phyloP scores from a whole-genome alignment of 2,329 filamentous ascomycete genomes.

The Ampelomyces quisqualis region DNA sequence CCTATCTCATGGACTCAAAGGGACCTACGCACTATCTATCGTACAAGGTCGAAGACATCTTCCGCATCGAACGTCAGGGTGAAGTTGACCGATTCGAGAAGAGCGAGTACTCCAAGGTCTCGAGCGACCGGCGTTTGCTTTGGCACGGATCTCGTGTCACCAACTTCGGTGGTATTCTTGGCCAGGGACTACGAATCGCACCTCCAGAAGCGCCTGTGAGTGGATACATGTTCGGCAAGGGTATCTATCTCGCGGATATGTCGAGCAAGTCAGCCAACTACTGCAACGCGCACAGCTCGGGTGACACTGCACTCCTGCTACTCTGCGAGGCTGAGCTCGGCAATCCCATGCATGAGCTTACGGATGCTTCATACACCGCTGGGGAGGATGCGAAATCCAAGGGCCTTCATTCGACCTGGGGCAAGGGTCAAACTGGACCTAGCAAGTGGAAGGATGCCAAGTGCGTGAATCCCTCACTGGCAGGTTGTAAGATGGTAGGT shows the following conservation, averaged over 20 bases:
- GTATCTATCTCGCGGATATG: slow-evolving; percentile 85
- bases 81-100: slow-evolving; percentile 69
- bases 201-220: slow-evolving; percentile 77
- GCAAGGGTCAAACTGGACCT: slow-evolving; percentile 66
- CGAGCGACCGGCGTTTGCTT: slow-evolving; percentile 71
- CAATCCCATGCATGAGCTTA: slow-evolving; percentile 68
- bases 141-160: slow-evolving; percentile 86
- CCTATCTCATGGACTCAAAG: slow-evolving; percentile 67
- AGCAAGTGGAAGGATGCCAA: slow-evolving; percentile 73
- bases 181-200: slow-evolving; percentile 85
- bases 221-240: slow-evolving; percentile 89
- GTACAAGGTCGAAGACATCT: slow-evolving; percentile 71
- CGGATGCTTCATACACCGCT: slow-evolving; percentile 60
- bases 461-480: slow-evolving; percentile 63
- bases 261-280: slow-evolving; percentile 77
- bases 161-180: slow-evolving; percentile 85
- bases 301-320: slow-evolving; percentile 70
- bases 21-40: slow-evolving; percentile 65
- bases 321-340: slow-evolving; percentile 85
- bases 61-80: slow-evolving; percentile 75
- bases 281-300: slow-evolving; percentile 63
- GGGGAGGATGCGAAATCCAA: slow-evolving; percentile 61
- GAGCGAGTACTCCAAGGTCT: slow-evolving; percentile 54
- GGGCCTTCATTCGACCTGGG: slow-evolving; percentile 68
- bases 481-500: slow-evolving; percentile 69